Evolutionary conservation across 106 monocot species (phyloP), one percentile per base, ranked within the genome.

Genomic region (Platanthera guangdongensis): DNA sequence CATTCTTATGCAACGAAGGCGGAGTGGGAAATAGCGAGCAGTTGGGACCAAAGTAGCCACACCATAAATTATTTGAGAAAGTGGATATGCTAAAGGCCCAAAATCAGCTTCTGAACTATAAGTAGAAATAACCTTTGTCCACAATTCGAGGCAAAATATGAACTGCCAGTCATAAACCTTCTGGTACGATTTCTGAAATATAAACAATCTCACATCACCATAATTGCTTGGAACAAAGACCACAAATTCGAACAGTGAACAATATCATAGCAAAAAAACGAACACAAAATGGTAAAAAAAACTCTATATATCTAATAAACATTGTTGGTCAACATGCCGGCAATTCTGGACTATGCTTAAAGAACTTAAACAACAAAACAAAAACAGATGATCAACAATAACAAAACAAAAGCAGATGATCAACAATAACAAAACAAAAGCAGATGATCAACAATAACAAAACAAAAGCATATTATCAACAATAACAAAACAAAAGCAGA

Each of bases 91-190:
- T 62, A 99, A 80, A 80, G 88, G 94, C 49, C 76, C 74, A 73
- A 99, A 91, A 76, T 94, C 91, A 52, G 83, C 76, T 78, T 94
- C 97, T 11, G 89, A 88, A 73, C 80, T 90, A 69, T 90, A 85
- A 12, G 83, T 60, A 76, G 87, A 99, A 49, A 99, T 81, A 47
- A 99, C 84, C 68, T 75, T 73, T 13, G 94, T 94, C 97, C 97
- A 99, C 51, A 99, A 83, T 74, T 99, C 94, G 75, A 99, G 94
- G 77, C 97, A 99, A 71, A 78, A 80, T 50, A 94, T 84, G 67
- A 89, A 99, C 79, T 99, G 91, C 94, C 97, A 99, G 60, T 99
- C 92, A 81, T 94, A 99, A 65, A 94, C 94, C 77, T 91, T 94
- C 80, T 90, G 88, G 55, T 94, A 94, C 62, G 91, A 79, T 83